Evolutionary conservation across 2,329 filamentous ascomycete species (phyloP), one percentile per base, ranked within the genome.

Genomic region (Verticillium dahliae): DNA sequence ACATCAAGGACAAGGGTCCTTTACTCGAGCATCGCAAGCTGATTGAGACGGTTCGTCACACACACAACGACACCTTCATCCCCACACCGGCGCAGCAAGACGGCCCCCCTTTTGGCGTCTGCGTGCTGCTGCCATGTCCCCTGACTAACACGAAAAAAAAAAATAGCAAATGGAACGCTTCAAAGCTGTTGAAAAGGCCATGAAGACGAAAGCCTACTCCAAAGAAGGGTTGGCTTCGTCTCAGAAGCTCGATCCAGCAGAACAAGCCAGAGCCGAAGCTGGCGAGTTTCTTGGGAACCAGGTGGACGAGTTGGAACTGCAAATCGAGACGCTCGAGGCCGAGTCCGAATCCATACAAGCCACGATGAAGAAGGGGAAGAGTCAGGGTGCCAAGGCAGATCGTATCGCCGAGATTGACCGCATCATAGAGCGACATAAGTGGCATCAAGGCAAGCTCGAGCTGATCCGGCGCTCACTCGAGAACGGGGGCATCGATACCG

Each of bases 161-260:
- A 27, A 52, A 69, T 78, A 95, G 91, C 89, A 94, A 90, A 99
- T 99, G 95, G 95, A 99, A 79, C 92, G 92, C 71, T 99, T 99
- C 85, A 99, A 99, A 81, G 94, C 93, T n/a, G 95, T 99, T 60
- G 95, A 99, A 78, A 99, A 99, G 82, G 95, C 97, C 72, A 98
- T 99, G 95, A 99, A 99, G 83, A 99, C 95, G 62, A 99, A 99
- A 77, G 95, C 95, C 64, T 99, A 97, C 78, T 98, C 95, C 65
- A 98, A 99, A 81, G 95, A 98, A 78, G 95, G 95, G 55, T 80
- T 99, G 67, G 95, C 91, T 66, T 91, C 94, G 59, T 92, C 92
- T 33, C 89, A 92, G 58, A 96, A 96, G 76, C 84, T 98, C 66
- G 95, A 99, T 78, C 95, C 95, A n/a, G 96, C 93, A 74, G 95